A percentile compares a stretch with the other conserved stretches of the same genome.
These are phyloP conservation scores for Wickerhamiella alocasiicola DNA, from an alignment of 805 yeast genomes.

Conservation along the genomic window DNA sequence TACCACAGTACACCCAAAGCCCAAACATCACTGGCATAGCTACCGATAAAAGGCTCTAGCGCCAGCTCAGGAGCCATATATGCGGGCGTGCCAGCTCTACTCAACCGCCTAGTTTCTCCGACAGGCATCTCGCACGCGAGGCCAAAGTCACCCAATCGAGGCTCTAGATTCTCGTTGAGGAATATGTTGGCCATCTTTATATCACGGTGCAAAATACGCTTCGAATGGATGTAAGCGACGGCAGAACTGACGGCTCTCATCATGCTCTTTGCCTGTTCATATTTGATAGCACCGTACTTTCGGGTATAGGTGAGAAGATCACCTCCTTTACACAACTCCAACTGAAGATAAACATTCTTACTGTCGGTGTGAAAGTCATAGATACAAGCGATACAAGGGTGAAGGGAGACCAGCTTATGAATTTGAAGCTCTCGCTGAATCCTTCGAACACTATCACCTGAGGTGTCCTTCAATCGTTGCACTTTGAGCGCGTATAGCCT, in stretches of 20 bases:
- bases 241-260: constrained; percentile 84
- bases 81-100: constrained; percentile 91
- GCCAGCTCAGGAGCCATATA: constrained; percentile 96
- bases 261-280: constrained; percentile 22
- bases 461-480: neutral
- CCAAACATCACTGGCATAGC: constrained; percentile 91
- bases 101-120: constrained; percentile 56
- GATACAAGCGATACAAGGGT: neutral
- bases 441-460: neutral
- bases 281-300: neutral
- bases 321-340: constrained; percentile 2
- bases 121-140: constrained; percentile 83
- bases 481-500: constrained; percentile 3
- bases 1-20: constrained; percentile 92
- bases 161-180: constrained; percentile 77
- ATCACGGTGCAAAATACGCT: constrained; percentile 91
- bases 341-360: constrained; percentile 3
- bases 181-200: constrained; percentile 92
- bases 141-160: constrained; percentile 95
- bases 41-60: constrained; percentile 86
- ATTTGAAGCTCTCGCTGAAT: neutral
- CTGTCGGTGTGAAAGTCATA: neutral
- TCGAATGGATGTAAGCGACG: constrained; percentile 76
- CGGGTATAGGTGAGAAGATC: neutral
- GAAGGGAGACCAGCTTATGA: neutral